phyloP scores from a whole-genome alignment of 2,329 filamentous ascomycete species.

The Myriosclerotinia duriaeana region DNA sequence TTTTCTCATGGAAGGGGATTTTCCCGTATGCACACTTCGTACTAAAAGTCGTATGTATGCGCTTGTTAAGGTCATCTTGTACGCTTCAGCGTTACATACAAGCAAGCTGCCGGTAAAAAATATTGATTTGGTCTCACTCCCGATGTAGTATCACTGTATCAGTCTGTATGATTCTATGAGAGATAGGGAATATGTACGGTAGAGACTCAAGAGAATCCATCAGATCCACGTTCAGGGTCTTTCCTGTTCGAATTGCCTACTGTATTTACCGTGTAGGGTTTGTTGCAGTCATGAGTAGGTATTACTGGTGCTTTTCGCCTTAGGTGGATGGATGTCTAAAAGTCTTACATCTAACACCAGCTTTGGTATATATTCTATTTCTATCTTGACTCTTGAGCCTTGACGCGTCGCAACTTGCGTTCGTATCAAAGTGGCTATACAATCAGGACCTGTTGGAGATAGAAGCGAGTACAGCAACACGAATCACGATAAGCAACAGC shows the following conservation, averaged over 20 bases:
- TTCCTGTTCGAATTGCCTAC: not conserved
- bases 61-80: conserved; percentile 7
- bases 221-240: not conserved
- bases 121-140: conserved; percentile 10
- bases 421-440: conserved; percentile 1
- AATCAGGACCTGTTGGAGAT: not conserved
- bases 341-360: not conserved
- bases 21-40: not conserved
- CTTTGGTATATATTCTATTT: not conserved
- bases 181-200: not conserved
- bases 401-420: too few species aligned
- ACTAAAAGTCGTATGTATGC: conserved; percentile 3
- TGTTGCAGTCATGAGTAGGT: too few species aligned
- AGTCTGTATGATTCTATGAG: too few species aligned
- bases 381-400: not conserved
- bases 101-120: not conserved
- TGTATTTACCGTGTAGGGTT: too few species aligned
- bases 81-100: conserved; percentile 2
- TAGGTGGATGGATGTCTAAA: too few species aligned
- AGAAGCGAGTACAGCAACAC: not conserved
- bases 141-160: not conserved
- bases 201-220: too few species aligned
- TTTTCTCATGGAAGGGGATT: not conserved
- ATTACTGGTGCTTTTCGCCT: not conserved
- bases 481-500: not conserved